Evolutionary conservation across 495 filamentous ascomycete genomes (phyloP), one percentile per base, ranked within the genome.

Genomic region (Aspergillus sparsus): DNA sequence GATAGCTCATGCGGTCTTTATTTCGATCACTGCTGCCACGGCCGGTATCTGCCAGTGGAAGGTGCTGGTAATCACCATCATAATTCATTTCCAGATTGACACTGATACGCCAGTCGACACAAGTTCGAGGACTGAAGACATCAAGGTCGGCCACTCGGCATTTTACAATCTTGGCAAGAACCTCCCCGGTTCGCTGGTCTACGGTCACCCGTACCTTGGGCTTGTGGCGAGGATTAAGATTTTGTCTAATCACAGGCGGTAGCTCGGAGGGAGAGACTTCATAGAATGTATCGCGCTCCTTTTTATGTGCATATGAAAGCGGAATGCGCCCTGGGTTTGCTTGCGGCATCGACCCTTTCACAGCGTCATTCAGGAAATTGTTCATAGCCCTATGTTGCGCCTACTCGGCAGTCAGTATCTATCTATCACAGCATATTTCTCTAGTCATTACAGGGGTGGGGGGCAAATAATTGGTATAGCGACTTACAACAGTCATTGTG

Each of bases 1-100:
- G 84, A 76, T 97, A 97, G 70, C 89, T 93, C 74, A 97, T 76
- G 32, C 93, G 81, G 76, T 97, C 92, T 72, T 97, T 97, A 57
- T 83, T 87, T 8, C 93, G 84, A 57, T 89, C 85, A 3, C 83
- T 81, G 6, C 82, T 79, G 15, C 72, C 74, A 1, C 74, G 56
- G 61, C 65, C 53, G 27, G 61, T 63, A 64, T 73, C 75, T 45
- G 62, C 75, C 36, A 68, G 72, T 0, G 72, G 59, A 1, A 90
- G 74, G 47, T 83, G 76, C 55, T 80, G 72, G 10, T 87, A 62
- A 13, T 89, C 79, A 36, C 91, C 89, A n/a, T 87, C 81, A 74
- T 87, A 93, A 49, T 85, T 83, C 85, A 91, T 91, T 82, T 98
- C 93, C 6, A 97, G 79, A 65, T 93, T 96, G 64, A 97, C 83